Percentiles rank a stretch among this genome's conserved stretches.
Evolutionary conservation across 805 yeast species (phyloP).

Genomic region (Candida vaughaniae): DNA sequence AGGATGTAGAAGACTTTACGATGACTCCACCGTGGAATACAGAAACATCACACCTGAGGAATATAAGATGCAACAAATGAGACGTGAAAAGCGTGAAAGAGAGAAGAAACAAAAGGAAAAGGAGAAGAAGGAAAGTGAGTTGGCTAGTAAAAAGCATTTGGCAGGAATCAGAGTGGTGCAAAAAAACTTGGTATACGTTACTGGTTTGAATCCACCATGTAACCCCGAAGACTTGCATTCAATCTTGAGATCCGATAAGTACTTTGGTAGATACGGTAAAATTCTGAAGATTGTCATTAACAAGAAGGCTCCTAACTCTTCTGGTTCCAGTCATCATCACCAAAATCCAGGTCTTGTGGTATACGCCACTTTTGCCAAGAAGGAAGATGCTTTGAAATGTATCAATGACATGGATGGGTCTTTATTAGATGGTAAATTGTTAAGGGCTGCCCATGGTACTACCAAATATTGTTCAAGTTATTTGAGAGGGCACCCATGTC

Average conservation of each 20-base stretch:
- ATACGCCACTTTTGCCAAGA: conserved; percentile 87
- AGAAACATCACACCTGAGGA: conserved; percentile 83
- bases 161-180: conserved; percentile 99
- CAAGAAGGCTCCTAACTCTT: conserved; percentile 58
- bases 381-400: conserved; percentile 94
- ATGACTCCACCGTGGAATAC: conserved; percentile 90
- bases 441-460: conserved; percentile 97
- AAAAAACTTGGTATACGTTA: conserved; percentile 93
- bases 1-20: conserved; percentile 92
- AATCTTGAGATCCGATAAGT: conserved; percentile 81
- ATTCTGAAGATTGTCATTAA: conserved; percentile 92
- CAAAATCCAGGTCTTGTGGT: conserved; percentile 85
- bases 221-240: conserved; percentile 81
- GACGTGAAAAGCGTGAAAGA: conserved; percentile 76
- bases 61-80: conserved; percentile 74
- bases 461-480: conserved; percentile 98
- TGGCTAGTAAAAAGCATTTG: conserved; percentile 78
- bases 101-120: conserved; percentile 84
- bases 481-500: conserved; percentile 92
- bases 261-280: conserved; percentile 98
- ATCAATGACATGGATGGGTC: conserved; percentile 92
- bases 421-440: conserved; percentile 81
- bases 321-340: conserved; percentile 31
- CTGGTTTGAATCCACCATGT: conserved; percentile 87
- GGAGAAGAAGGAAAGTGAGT: conserved; percentile 88